These are phyloP conservation scores for Patellifolia procumbens DNA, from an alignment of 179 eudicot genomes.

Conservation along the genomic window DNA sequence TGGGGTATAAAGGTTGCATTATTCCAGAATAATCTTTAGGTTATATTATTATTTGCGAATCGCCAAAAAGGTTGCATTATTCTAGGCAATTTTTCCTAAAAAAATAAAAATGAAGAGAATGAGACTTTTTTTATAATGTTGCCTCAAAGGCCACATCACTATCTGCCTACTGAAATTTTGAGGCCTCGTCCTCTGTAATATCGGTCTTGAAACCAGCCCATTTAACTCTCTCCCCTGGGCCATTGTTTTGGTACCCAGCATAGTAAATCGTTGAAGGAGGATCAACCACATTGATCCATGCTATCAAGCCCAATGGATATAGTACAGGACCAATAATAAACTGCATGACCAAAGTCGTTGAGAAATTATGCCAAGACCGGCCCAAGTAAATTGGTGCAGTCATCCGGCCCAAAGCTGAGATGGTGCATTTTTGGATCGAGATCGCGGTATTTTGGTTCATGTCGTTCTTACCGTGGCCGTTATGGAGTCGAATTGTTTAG, in stretches of 20 bases:
- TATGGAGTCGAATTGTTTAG: slow-evolving; percentile 59
- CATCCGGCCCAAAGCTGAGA: slow-evolving; percentile 38
- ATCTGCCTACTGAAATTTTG: slow-evolving; percentile 46
- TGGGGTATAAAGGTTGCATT: too few species aligned
- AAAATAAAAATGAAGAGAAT: too few species aligned
- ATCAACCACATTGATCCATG: slow-evolving; percentile 47
- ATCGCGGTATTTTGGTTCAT: slow-evolving; percentile 66
- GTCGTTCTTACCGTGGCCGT: slow-evolving; percentile 80
- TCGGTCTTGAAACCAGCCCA: slow-evolving; percentile 64
- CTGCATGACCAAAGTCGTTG: slow-evolving; percentile 63
- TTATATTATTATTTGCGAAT: too few species aligned
- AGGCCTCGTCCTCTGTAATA: slow-evolving; percentile 44
- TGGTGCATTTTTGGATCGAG: slow-evolving; percentile 50
- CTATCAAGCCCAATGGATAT: slow-evolving; percentile 50
- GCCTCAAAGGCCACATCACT: slow-evolving; percentile 49
- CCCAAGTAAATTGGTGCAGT: slow-evolving; percentile 61
- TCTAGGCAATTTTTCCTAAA: too few species aligned
- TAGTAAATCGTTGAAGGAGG: slow-evolving; percentile 57
- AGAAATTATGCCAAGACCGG: slow-evolving; percentile 65
- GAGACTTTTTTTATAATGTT: slow-evolving; percentile 15
- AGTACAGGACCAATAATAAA: slow-evolving; percentile 41
- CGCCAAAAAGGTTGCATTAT: too few species aligned
- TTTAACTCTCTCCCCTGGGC: slow-evolving; percentile 48
- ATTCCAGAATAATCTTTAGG: too few species aligned
- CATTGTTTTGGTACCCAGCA: slow-evolving; percentile 63